Percentiles rank a stretch among this genome's conserved stretches.
Evolutionary conservation across 805 yeast genomes (phyloP).

Genomic region (Lachancea sp.): DNA sequence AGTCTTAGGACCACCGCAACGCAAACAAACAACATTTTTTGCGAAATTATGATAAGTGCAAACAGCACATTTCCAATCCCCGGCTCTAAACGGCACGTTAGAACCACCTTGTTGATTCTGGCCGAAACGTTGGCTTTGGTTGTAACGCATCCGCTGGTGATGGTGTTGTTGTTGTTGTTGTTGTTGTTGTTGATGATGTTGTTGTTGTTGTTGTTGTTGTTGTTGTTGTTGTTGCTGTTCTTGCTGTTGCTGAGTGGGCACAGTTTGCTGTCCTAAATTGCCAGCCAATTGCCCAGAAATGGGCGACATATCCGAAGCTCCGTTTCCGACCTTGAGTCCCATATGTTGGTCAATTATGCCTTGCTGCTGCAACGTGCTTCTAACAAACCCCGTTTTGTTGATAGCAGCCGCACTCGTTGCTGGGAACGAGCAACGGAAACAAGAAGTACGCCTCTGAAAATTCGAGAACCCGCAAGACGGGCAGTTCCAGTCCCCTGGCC

Average conservation of each 20-base stretch:
- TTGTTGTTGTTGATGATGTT: conserved; percentile 17
- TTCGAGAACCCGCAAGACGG: conserved; percentile 93
- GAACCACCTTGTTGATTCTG: conserved; percentile 34
- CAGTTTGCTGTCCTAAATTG: conserved; percentile 11
- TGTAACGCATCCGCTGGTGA: conserved; percentile 12
- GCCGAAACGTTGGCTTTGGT: conserved; percentile 6
- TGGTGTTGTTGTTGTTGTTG: conserved; percentile 21
- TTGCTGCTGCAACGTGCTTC: conserved; percentile 11
- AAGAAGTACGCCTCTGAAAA: conserved; percentile 88
- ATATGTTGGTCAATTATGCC: conserved; percentile 9
- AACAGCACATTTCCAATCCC: conserved; percentile 87
- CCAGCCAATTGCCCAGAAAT: conserved; percentile 4
- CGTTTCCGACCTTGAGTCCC: conserved; percentile 5
- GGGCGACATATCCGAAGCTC: conserved; percentile 13
- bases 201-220: conserved; percentile 16
- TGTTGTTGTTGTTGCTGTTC: conserved; percentile 19
- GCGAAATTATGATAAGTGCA: conserved; percentile 92
- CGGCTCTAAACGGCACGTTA: conserved; percentile 87
- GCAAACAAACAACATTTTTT: conserved; percentile 75
- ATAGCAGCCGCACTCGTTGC: conserved; percentile 67
- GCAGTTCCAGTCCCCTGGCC: conserved; percentile 99
- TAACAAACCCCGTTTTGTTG: conserved; percentile 14
- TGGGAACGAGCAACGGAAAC: conserved; percentile 89
- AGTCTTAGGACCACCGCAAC: conserved; percentile 71
- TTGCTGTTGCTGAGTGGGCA: conserved; percentile 8